phyloP scores from a whole-genome alignment of 148 eudicot genomes.

The Fagopyrum esculentum region DNA sequence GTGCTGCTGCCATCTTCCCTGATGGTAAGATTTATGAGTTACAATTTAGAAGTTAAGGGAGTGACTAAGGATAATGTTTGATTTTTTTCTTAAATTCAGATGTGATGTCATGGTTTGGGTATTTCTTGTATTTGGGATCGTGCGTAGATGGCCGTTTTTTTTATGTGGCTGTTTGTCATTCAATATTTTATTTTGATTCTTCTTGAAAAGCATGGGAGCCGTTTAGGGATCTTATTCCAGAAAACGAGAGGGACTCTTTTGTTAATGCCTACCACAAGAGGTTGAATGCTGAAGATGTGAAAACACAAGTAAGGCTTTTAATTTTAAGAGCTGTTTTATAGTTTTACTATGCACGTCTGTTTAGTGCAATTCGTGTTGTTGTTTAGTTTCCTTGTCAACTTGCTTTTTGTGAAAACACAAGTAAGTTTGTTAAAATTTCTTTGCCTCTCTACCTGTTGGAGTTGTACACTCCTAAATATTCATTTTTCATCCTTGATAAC shows the following conservation, averaged over 20 bases:
- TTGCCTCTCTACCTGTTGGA: not conserved
- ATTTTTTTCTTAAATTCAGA: not conserved
- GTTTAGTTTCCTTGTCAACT: not conserved
- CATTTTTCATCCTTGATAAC: not conserved
- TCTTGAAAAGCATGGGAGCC: constrained; percentile 73
- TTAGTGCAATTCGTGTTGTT: not conserved
- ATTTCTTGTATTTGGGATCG: not conserved
- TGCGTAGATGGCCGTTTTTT: not conserved
- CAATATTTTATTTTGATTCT: not conserved
- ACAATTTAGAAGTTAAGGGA: not conserved
- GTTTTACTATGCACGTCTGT: not conserved
- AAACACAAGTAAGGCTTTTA: constrained; percentile 56
- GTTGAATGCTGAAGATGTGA: constrained; percentile 66
- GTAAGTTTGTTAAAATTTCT: not conserved
- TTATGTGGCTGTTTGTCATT: not conserved
- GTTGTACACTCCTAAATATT: not conserved
- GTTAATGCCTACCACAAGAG: constrained; percentile 81
- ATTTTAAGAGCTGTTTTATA: not conserved
- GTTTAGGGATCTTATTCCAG: constrained; percentile 95
- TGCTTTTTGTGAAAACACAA: not conserved
- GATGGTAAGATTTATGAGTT: constrained; percentile 51
- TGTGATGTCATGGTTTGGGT: not conserved
- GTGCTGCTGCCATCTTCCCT: constrained; percentile 89
- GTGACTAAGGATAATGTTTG: not conserved
- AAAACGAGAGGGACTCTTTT: constrained; percentile 76